Evolutionary conservation across 225 moss, liverwort and hornwort species (phyloP).

Genomic region (Thuidium tamariscinum): DNA sequence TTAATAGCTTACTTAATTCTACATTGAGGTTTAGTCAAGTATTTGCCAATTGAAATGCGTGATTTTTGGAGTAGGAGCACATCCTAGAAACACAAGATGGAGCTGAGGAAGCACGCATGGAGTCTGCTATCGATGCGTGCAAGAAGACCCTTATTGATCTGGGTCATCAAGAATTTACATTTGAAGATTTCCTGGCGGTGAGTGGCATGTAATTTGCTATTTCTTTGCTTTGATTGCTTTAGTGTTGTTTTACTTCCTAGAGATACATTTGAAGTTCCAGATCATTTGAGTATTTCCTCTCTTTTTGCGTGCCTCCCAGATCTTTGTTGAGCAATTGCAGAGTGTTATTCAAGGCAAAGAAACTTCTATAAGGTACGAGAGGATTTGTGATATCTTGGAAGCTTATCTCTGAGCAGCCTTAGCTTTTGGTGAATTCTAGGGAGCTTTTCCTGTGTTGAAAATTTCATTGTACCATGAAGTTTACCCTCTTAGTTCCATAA

Average conservation of each 20-base stretch:
- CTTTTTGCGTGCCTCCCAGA: slow-evolving; percentile 30
- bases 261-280: not conserved
- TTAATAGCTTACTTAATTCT: not conserved
- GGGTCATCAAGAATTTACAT: slow-evolving; percentile 96
- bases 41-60: not conserved
- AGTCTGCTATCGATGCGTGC: slow-evolving; percentile 66
- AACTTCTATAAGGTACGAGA: slow-evolving; percentile 71
- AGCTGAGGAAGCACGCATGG: slow-evolving; percentile 52
- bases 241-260: not conserved
- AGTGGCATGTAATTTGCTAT: not conserved
- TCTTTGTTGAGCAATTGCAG: slow-evolving; percentile 96
- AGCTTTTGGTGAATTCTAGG: not conserved
- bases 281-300: not conserved
- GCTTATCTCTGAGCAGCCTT: not conserved
- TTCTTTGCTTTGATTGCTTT: not conserved
- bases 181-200: slow-evolving; percentile 96
- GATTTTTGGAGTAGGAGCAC: slow-evolving; percentile 59
- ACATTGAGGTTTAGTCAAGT: not conserved
- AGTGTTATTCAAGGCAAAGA: slow-evolving; percentile 84
- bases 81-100: slow-evolving; percentile 62
- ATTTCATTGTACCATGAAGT: not conserved
- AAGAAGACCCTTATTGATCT: slow-evolving; percentile 79
- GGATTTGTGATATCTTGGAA: not conserved
- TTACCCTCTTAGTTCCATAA: not conserved
- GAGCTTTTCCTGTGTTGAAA: not conserved